Percentiles rank a stretch among this genome's conserved stretches.
These are phyloP conservation scores for Fusarium pseudograminearum DNA, from an alignment of 2,329 filamentous ascomycete genomes.

Conservation along the genomic window DNA sequence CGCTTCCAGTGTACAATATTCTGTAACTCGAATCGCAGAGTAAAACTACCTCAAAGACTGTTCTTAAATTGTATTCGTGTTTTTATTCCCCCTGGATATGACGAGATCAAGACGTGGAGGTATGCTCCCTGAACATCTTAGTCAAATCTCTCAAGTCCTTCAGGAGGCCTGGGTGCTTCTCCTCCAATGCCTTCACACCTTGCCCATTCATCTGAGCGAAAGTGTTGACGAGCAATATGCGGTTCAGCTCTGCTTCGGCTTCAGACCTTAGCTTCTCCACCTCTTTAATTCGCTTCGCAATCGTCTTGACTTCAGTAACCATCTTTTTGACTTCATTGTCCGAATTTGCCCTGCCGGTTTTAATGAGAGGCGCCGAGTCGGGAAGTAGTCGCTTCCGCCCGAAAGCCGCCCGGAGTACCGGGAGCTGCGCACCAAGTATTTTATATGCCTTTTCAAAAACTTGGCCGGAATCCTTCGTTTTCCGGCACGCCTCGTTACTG, in stretches of 20 bases:
- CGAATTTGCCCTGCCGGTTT: accelerated
- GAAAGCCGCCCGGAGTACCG: not conserved
- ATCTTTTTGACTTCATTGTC: not conserved
- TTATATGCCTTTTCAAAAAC: not conserved
- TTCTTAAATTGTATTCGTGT: not conserved
- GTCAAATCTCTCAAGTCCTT: not conserved
- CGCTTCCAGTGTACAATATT: not conserved
- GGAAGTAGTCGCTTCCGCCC: too few species aligned
- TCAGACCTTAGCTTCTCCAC: not conserved
- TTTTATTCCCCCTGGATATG: too few species aligned
- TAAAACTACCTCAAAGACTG: not conserved
- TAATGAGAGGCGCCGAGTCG: too few species aligned
- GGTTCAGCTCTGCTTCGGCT: not conserved
- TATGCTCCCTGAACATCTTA: not conserved
- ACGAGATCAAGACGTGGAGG: too few species aligned
- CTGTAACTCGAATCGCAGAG: not conserved
- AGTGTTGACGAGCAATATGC: not conserved
- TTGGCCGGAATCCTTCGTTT: not conserved
- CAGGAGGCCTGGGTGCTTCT: not conserved
- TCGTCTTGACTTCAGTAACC: not conserved
- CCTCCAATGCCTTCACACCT: not conserved
- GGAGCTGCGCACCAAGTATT: not conserved
- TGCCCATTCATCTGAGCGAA: not conserved
- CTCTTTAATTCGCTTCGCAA: not conserved
- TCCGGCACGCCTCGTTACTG: not conserved